A percentile compares a stretch with the other conserved stretches of the same genome.
Evolutionary conservation across 371 early-diverging fungal species (phyloP).

Genomic region (Syncephalis plumigaleata): DNA sequence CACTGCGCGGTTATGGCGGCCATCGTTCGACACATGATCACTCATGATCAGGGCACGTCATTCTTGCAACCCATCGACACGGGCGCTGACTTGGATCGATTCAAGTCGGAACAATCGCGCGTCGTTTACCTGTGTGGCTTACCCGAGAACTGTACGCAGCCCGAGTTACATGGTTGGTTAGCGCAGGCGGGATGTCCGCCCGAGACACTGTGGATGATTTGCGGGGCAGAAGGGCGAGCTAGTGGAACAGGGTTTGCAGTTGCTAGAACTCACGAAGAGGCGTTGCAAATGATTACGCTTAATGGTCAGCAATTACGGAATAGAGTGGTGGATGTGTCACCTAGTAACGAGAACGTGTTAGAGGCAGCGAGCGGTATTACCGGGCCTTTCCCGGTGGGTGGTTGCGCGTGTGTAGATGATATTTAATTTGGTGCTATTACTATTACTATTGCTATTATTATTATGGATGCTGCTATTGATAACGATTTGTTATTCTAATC

Average conservation of each 20-base stretch:
- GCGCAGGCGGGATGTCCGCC: conserved; percentile 33
- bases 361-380: conserved; percentile 30
- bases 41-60: background rate
- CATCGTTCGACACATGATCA: background rate
- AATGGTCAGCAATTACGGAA: conserved; percentile 22
- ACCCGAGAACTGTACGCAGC: conserved; percentile 39
- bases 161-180: conserved; percentile 47
- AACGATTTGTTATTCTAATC: background rate
- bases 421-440: background rate
- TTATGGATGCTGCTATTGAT: background rate
- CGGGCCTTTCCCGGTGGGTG: conserved; percentile 32
- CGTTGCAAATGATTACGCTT: conserved; percentile 5
- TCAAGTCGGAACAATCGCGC: conserved; percentile 41
- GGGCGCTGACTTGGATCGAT: conserved; percentile 33
- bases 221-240: conserved; percentile 12
- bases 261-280: conserved; percentile 35
- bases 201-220: conserved; percentile 20
- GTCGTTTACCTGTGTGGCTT: conserved; percentile 42
- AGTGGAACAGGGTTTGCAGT: conserved; percentile 38
- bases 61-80: background rate
- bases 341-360: conserved; percentile 32
- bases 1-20: background rate
- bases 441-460: background rate
- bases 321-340: conserved; percentile 43
- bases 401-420: background rate